Evolutionary conservation across 2,329 filamentous ascomycete species (phyloP), one percentile per base, ranked within the genome.

Genomic region (Claviceps maximensis): DNA sequence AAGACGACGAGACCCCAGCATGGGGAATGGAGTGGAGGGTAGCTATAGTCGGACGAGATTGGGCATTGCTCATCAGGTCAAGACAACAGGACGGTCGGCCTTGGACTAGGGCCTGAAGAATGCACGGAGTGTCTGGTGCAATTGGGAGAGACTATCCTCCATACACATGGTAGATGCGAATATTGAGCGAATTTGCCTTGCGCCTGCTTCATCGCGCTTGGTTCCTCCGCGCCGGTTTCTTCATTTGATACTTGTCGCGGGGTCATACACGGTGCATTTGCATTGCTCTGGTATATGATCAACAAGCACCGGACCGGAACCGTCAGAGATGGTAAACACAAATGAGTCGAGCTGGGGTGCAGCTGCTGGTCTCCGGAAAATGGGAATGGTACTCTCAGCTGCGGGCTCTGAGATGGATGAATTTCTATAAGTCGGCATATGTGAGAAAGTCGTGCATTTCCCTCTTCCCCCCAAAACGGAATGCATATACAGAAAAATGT

Each of bases 31-130:
- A 40, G 41, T 13, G 42, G 23, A 17, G 42, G 42, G 13, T 36
- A 44, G 52, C 45, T 33, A 46, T 49, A 45, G 51, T 49, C 54
- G 49, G 51, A 55, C 54, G 38, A 55, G 51, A 51, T 49, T 53
- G 49, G 52, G 47, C 49, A 48, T 49, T 46, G 52, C 29, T 42
- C 46, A 42, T 44, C 51, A 46, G 44, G 38, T 45, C 40, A 49
- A 55, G 50, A 52, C 29, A 52, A 50, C 46, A 47, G 38, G 51
- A 51, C 48, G 27, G 49, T 53, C 49, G 51, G 51, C 45, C 29
- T 53, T 42, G 50, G 21, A 50, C 54, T 27, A 51, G 51, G 51
- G 21, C 31, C 36, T n/a, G 41, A 12, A 50, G 41, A 23, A 21
- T n/a, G 36, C n/a, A n/a, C n/a, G 17, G 19, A 48, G 23, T 27